These are phyloP conservation scores for Myotisia sp. DNA, from an alignment of 2,329 filamentous ascomycete species.

Conservation along the genomic window DNA sequence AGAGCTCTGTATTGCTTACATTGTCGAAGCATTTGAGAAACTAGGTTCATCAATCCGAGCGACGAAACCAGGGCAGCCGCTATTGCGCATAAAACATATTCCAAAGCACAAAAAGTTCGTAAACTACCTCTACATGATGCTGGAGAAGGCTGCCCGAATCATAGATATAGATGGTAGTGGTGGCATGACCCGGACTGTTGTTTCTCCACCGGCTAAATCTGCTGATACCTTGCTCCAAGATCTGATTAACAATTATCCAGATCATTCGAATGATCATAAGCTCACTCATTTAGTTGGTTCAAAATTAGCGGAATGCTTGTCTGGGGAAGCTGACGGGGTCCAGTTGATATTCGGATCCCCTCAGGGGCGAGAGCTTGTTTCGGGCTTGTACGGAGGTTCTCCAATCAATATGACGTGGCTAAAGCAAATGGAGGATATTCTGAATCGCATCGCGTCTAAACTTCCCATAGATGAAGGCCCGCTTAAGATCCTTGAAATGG, in stretches of 20 bases:
- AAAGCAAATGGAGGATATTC: constrained; percentile 5
- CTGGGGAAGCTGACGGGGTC: constrained; percentile 4
- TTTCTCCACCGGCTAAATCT: background rate
- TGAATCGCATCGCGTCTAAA: constrained; percentile 2
- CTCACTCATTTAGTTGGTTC: constrained; percentile 5
- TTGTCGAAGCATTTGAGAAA: constrained; percentile 6
- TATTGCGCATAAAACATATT: constrained; percentile 3
- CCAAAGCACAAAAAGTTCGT: constrained; percentile 9
- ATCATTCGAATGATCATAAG: constrained; percentile 4
- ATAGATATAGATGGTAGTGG: constrained; percentile 2
- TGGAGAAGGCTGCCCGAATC: constrained; percentile 4
- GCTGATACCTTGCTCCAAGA: constrained; percentile 1
- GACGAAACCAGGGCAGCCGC: background rate
- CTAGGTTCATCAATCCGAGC: constrained; percentile 2
- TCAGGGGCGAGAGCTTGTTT: constrained; percentile 3
- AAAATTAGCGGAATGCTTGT: constrained; percentile 5
- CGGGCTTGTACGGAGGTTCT: constrained; percentile 4
- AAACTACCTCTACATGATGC: constrained; percentile 5
- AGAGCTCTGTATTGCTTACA: constrained; percentile 6
- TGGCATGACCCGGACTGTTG: background rate
- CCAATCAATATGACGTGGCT: constrained; percentile 5
- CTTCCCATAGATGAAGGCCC: constrained; percentile 1
- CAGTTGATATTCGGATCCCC: constrained; percentile 4
- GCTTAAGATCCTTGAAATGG: constrained; percentile 23
- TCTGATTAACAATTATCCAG: background rate